Evolutionary conservation across 139 green algal species (phyloP).

Genomic region (Chlorella sp.): DNA sequence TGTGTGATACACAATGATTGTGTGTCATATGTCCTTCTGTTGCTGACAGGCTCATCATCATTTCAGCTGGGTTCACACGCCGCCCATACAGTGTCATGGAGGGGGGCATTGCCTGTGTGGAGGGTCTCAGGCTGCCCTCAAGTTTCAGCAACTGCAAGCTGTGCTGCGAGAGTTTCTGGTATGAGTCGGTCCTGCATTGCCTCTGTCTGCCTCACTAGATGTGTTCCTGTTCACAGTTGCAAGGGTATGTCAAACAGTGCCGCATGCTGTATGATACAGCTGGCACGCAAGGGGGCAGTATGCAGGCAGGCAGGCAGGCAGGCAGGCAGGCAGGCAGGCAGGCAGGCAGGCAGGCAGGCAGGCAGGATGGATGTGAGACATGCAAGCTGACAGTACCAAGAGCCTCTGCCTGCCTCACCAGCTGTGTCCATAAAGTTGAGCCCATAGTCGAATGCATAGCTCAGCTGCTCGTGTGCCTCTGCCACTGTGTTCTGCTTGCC

Average conservation of each 20-base stretch:
- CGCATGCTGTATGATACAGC: no score
- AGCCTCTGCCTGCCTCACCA: slow-evolving; percentile 6
- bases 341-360: background rate
- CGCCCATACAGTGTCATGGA: background rate
- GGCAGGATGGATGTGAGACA: background rate
- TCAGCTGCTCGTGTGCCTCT: slow-evolving; percentile 39
- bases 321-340: no score
- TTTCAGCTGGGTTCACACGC: background rate
- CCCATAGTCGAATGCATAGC: slow-evolving; percentile 32
- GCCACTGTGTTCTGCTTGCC: slow-evolving; percentile 49
- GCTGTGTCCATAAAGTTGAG: slow-evolving; percentile 92
- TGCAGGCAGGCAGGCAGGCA: background rate
- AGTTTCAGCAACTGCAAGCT: no score
- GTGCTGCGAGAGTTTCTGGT: no score
- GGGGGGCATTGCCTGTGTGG: no score
- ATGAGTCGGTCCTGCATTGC: no score
- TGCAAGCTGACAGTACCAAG: background rate
- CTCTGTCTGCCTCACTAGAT: no score
- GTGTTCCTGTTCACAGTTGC: no score
- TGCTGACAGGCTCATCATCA: background rate
- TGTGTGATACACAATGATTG: no score
- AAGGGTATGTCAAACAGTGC: no score
- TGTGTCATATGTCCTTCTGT: no score
- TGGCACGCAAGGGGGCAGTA: background rate
- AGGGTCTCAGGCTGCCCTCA: no score